These are phyloP conservation scores for Fusarium mundagurra DNA, from an alignment of 2,329 filamentous ascomycete species.

Conservation along the genomic window DNA sequence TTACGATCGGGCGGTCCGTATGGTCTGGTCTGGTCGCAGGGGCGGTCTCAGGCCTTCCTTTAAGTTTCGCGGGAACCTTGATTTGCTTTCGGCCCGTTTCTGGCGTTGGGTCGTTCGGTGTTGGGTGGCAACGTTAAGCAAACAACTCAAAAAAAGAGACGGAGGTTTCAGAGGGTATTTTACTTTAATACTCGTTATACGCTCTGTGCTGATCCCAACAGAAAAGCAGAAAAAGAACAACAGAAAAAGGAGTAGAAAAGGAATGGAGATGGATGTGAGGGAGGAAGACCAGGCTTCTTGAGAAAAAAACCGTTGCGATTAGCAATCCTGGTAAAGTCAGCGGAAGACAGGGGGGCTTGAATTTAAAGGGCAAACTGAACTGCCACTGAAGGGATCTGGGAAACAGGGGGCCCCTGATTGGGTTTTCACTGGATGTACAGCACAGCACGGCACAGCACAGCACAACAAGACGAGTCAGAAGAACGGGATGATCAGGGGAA, in stretches of 20 bases:
- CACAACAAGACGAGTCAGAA: constrained; percentile 26
- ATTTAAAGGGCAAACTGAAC: constrained; percentile 19
- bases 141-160: neutral
- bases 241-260: neutral
- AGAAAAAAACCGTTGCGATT: constrained; percentile 29
- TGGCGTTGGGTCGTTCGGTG: neutral
- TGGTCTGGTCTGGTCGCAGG: constrained; percentile 13
- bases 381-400: constrained; percentile 17
- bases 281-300: constrained; percentile 4
- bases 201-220: constrained; percentile 1
- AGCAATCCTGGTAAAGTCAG: constrained; percentile 35
- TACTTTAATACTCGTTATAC: neutral
- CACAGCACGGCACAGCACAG: neutral
- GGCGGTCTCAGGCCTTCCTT: constrained; percentile 17
- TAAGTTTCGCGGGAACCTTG: constrained; percentile 13
- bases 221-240: neutral
- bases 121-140: constrained; percentile 17
- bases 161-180: neutral
- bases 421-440: neutral
- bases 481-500: constrained; percentile 31
- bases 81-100: constrained; percentile 10
- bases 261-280: constrained; percentile 17
- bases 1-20: constrained; percentile 16
- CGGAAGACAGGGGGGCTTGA: constrained; percentile 19
- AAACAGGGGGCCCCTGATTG: constrained; percentile 11